These are phyloP conservation scores for Cercospora sp. DNA, from an alignment of 2,329 filamentous ascomycete species.

Conservation along the genomic window DNA sequence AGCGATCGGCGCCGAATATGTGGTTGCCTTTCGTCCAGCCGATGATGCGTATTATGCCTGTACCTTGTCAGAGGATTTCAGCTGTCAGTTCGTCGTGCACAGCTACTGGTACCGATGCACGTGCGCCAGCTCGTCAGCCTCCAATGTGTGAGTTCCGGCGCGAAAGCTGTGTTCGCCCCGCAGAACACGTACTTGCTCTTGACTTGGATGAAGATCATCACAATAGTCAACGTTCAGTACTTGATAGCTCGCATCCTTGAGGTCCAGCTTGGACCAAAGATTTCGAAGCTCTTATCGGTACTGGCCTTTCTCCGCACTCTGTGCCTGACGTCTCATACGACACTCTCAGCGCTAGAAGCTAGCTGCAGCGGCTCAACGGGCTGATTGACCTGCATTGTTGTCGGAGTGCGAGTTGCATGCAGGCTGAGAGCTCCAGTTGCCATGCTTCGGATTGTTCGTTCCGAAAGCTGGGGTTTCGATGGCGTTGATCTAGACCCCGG, in stretches of 20 bases:
- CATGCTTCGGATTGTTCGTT: neutral
- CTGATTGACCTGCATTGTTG: neutral
- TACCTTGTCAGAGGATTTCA: neutral
- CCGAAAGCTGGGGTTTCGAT: slow-evolving; percentile 1
- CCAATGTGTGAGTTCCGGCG: neutral
- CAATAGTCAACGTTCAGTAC: neutral
- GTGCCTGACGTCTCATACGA: slow-evolving; percentile 17
- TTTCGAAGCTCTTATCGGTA: neutral
- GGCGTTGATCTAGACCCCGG: neutral
- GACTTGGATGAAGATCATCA: neutral
- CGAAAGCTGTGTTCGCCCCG: neutral
- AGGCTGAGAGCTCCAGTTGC: neutral
- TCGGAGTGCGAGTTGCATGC: neutral
- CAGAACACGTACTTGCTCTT: neutral
- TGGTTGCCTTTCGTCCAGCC: slow-evolving; percentile 4
- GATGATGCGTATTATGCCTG: neutral
- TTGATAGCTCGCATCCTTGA: slow-evolving; percentile 1
- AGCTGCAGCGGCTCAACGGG: slow-evolving; percentile 12
- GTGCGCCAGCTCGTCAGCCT: neutral
- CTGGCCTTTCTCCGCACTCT: neutral
- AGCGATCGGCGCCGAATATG: neutral
- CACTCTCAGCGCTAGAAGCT: slow-evolving; percentile 2
- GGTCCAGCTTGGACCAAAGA: neutral
- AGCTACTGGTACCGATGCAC: neutral
- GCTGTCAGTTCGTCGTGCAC: neutral